Conservation (phyloP, 768 basidiomycete genomes). For the Mycena pura region DNA sequence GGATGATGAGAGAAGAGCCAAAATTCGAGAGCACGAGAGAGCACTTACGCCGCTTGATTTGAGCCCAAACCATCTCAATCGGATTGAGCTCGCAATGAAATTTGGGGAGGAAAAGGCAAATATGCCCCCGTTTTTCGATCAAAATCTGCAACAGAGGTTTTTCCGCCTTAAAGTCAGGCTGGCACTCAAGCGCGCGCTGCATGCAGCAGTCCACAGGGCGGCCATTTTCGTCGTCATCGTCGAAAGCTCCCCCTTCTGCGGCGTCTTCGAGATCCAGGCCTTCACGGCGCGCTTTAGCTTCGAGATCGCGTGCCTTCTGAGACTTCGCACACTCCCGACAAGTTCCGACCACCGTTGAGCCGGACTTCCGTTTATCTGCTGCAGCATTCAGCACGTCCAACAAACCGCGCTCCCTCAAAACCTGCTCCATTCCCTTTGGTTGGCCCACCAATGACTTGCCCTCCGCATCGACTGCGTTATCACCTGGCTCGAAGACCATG, state of each 20-base stretch:
- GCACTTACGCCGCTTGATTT: conserved; percentile 29
- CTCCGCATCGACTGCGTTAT: conserved; percentile 9
- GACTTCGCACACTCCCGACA: conserved; percentile 28
- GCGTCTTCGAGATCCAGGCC: conserved; percentile 14
- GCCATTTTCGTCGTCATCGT: conserved; percentile 18
- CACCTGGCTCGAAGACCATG: conserved; percentile 21
- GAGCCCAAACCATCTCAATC: conserved; percentile 40
- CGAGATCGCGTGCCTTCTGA: conserved; percentile 21
- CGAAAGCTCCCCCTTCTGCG: conserved; percentile 9
- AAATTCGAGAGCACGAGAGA: conserved; percentile 3
- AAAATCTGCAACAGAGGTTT: conserved; percentile 28
- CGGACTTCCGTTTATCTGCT: not conserved
- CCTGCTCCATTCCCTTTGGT: conserved; percentile 30
- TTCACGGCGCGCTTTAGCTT: conserved; percentile 19
- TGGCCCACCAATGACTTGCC: conserved; percentile 19
- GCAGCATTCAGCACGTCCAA: conserved; percentile 2
- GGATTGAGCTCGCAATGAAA: conserved; percentile 24
- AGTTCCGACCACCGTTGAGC: conserved; percentile 18
- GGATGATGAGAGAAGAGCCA: conserved; percentile 5
- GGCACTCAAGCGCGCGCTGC: conserved; percentile 25
- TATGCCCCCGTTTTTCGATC: conserved; percentile 32
- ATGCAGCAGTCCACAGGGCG: conserved; percentile 28
- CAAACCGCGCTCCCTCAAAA: conserved; percentile 26
- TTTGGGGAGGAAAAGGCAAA: conserved; percentile 22
- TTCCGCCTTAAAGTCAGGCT: conserved; percentile 29